Evolutionary conservation across 2,329 filamentous ascomycete species (phyloP).

Genomic region (Colletotrichum destructivum): DNA sequence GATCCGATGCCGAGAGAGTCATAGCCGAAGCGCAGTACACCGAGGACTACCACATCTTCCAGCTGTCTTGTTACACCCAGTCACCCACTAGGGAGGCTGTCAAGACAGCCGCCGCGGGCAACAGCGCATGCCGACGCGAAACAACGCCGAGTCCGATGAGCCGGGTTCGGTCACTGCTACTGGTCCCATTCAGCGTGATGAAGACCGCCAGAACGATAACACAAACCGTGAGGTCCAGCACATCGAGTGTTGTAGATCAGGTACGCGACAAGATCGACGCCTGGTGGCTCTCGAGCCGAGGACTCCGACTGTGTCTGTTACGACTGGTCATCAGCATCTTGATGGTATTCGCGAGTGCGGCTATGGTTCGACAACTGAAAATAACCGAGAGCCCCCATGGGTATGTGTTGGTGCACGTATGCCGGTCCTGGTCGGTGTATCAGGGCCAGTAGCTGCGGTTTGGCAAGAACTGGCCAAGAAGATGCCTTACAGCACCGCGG

Average conservation of each 20-base stretch:
- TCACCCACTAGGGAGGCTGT: not conserved
- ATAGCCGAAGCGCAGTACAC: not conserved
- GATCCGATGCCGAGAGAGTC: not conserved
- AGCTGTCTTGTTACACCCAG: conserved; percentile 26
- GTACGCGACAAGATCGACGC: not conserved
- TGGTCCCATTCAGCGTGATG: not conserved
- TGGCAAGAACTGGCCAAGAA: not conserved
- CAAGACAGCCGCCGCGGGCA: not conserved
- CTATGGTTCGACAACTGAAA: not conserved
- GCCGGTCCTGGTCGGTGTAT: conserved; percentile 28
- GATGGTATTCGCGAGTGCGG: not conserved
- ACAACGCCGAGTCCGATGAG: too few relatives aligned
- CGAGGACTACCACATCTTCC: conserved; percentile 25
- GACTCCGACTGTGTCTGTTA: not conserved
- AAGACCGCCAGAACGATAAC: not conserved
- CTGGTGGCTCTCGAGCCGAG: conserved; percentile 15
- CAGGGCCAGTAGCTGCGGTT: not conserved
- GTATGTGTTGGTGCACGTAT: conserved; percentile 34
- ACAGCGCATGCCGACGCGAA: not conserved
- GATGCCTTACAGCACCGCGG: not conserved
- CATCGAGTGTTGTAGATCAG: not conserved
- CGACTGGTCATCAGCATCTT: not conserved
- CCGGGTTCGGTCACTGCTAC: not conserved
- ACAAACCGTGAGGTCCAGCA: not conserved
- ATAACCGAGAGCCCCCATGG: not conserved